Conservation (phyloP, 2,329 filamentous ascomycete species). For the Fusarium palustre region DNA sequence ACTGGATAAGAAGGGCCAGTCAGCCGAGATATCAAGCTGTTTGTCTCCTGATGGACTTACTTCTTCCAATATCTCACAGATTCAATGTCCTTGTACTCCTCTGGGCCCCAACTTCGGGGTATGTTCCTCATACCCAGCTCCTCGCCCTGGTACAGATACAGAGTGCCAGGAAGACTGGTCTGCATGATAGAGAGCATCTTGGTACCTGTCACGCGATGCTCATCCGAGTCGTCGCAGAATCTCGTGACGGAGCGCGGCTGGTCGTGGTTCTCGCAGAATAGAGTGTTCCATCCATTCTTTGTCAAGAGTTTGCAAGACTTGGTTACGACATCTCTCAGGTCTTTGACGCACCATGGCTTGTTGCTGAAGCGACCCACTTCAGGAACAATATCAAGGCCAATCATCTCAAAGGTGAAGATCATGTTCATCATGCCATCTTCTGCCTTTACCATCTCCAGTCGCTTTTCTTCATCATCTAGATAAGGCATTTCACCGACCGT, state of each 20-base stretch:
- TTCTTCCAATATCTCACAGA: slow-evolving; percentile 46
- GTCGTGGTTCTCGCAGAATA: slow-evolving; percentile 72
- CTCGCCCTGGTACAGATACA: slow-evolving; percentile 75
- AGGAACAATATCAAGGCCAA: neutral
- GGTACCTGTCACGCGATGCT: slow-evolving; percentile 61
- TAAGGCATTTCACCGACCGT: slow-evolving; percentile 73
- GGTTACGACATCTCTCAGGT: neutral
- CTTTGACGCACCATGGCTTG: neutral
- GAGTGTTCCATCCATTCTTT: neutral
- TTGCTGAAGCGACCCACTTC: slow-evolving; percentile 1
- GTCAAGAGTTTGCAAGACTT: neutral
- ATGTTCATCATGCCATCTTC: slow-evolving; percentile 4
- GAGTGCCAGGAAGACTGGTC: slow-evolving; percentile 65
- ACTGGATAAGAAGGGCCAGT: neutral
- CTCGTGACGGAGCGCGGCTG: slow-evolving; percentile 69
- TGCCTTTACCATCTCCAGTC: neutral
- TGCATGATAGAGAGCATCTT: slow-evolving; percentile 70
- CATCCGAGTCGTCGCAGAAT: slow-evolving; percentile 62
- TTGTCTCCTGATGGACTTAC: neutral
- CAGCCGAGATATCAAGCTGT: too few species aligned
- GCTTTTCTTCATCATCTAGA: slow-evolving; percentile 62
- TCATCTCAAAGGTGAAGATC: slow-evolving; percentile 17
- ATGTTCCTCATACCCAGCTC: slow-evolving; percentile 73
- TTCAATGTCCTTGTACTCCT: slow-evolving; percentile 63
- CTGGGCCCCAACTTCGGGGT: slow-evolving; percentile 72